phyloP scores from a whole-genome alignment of 345 rosid genomes.

The Hirschfeldia incana region DNA sequence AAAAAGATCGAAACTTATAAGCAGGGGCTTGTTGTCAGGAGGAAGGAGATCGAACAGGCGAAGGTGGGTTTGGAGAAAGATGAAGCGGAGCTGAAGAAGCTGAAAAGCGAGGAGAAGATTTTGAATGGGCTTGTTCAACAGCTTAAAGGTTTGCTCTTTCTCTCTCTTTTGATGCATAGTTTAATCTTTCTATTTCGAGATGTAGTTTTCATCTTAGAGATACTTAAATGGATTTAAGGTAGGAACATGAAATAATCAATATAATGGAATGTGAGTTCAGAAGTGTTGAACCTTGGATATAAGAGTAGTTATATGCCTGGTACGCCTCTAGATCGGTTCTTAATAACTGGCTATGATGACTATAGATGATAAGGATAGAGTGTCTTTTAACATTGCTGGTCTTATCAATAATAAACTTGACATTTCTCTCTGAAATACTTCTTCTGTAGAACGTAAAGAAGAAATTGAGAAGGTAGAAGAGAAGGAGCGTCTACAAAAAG shows the following conservation, averaged over 20 bases:
- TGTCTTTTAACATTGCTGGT: neutral
- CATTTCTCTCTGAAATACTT: constrained; percentile 18
- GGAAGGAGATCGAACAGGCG: constrained; percentile 57
- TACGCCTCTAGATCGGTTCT: neutral
- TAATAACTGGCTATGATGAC: neutral
- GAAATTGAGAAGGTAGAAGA: constrained; percentile 85
- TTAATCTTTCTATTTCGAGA: neutral
- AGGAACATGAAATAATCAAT: neutral
- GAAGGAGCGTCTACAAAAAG: constrained; percentile 67
- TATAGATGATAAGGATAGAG: neutral
- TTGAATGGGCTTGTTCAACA: constrained; percentile 75
- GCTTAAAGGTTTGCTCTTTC: constrained; percentile 59
- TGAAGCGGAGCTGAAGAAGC: constrained; percentile 63
- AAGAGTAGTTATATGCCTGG: constrained; percentile 10
- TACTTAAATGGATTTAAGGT: neutral
- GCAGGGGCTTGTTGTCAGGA: constrained; percentile 62
- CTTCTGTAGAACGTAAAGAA: constrained; percentile 70
- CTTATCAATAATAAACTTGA: neutral
- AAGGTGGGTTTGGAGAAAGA: constrained; percentile 65
- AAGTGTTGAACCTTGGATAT: neutral
- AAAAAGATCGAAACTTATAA: constrained; percentile 65
- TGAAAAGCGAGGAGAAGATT: constrained; percentile 71
- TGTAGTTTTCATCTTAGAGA: neutral
- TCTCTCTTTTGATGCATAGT: too few species aligned
- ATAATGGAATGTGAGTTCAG: neutral